Evolutionary conservation across 1,284 basidiomycete genomes (phyloP).

Genomic region (Cystobasidium slooffiae): DNA sequence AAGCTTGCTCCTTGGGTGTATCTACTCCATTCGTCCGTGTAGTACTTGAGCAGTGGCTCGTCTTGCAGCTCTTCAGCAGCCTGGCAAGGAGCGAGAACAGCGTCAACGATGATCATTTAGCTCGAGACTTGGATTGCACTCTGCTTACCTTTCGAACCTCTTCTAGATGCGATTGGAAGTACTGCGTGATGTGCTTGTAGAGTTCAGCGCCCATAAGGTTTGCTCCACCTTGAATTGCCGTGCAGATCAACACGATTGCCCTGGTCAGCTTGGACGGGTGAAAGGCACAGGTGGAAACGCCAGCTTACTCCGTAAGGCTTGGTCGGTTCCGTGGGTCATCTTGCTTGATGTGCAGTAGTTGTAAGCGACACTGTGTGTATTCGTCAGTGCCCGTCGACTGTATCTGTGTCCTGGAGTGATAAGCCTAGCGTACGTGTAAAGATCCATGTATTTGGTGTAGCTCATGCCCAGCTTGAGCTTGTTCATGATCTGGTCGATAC

Average conservation of each 20-base stretch:
- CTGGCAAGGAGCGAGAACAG: constrained; percentile 58
- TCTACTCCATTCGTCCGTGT: constrained; percentile 90
- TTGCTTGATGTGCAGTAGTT: constrained; percentile 94
- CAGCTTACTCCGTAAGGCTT: constrained; percentile 50
- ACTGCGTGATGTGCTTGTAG: constrained; percentile 84
- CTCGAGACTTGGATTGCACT: not conserved
- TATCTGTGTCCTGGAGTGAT: not conserved
- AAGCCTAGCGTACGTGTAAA: constrained; percentile 68
- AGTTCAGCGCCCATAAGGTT: constrained; percentile 94
- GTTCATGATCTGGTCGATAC: constrained; percentile 63
- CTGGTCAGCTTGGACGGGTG: constrained; percentile 13
- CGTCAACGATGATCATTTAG: constrained; percentile 21
- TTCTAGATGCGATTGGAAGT: constrained; percentile 80
- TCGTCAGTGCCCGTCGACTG: not conserved
- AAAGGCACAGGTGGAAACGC: not conserved
- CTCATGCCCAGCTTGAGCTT: constrained; percentile 75
- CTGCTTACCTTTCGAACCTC: constrained; percentile 66
- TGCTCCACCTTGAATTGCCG: constrained; percentile 67
- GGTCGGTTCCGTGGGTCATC: constrained; percentile 62
- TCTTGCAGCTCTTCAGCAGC: constrained; percentile 80
- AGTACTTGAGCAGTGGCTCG: constrained; percentile 85
- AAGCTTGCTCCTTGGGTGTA: constrained; percentile 97
- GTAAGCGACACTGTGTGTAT: constrained; percentile 69
- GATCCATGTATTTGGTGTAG: constrained; percentile 87
- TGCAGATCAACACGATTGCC: constrained; percentile 53